Base-by-base conservation (phyloP, 2,329 filamentous ascomycete genomes). In the Fusarium vanettenii region DNA sequence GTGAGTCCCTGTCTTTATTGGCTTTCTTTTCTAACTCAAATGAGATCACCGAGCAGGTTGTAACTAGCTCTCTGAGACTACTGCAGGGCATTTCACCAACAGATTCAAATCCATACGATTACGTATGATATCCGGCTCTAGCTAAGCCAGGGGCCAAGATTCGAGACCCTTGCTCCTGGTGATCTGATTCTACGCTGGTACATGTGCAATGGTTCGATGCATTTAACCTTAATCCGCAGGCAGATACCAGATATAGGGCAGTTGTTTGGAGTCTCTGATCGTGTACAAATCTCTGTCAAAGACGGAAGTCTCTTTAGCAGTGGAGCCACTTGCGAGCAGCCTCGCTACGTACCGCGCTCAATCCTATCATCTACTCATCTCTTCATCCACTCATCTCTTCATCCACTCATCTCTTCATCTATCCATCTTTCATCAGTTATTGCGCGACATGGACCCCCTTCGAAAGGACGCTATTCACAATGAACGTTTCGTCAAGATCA, bases 401-500 rank as follows among this genome's bases (percentile, higher is more conserved):
- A 43, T 41, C 20, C n/a, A 41, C 6, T 29, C 55, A 57, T 37
- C 20, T 41, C 29, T 31, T 31, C 29, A n/a, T 31, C 13, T 35
- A 35, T 14, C 13, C 31, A 33, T 33, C 31, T 33, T 33, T 35
- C 33, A 25, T 16, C 22, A 48, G 13, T 18, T 9, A 25, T 5
- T 25, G 9, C 9, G 13, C 7, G 5, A 6, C 13, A 70, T 70
- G 68, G 68, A 70, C 31, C 68, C 68, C 3, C 31, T 22, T 1
- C 57, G 25, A n/a, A 5, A 41, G 27, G 66, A 70, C 2, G 52
- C 60, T 2, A 69, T 70, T 13, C 62, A 69, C 25, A 27, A 69
- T 5, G 66, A 65, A 20, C 68, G 68, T 6, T 69, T 70, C 20
- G 71, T 69, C 22, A 73, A 73, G 45, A 35, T 73, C 22, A 25